Conservation (phyloP, 1,284 basidiomycete genomes). For the Exobasidium cylindrosporum region DNA sequence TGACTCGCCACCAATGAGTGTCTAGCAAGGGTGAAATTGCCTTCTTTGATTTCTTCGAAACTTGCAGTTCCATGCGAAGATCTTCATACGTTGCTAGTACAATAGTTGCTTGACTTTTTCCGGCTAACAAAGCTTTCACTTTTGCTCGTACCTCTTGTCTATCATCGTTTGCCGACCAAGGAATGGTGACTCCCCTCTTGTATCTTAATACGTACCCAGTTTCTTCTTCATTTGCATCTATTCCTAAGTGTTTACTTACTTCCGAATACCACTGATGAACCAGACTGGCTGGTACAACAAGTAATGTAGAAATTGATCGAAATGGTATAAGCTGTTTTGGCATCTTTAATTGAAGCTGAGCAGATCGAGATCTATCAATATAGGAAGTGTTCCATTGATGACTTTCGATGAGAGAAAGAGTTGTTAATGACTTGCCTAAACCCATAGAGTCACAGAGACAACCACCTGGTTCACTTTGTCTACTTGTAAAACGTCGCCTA, state of each 20-base stretch:
- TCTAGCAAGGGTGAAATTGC: constrained; percentile 28
- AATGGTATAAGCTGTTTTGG: constrained; percentile 19
- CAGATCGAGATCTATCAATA: constrained; percentile 29
- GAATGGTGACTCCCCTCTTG: constrained; percentile 21
- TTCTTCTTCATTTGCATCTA: background rate
- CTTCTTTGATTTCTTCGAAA: constrained; percentile 16
- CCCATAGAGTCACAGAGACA: constrained; percentile 42
- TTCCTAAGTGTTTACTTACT: constrained; percentile 33
- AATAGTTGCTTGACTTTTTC: constrained; percentile 22
- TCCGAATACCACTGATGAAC: constrained; percentile 39
- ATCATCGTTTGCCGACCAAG: constrained; percentile 18
- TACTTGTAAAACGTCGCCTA: constrained; percentile 26
- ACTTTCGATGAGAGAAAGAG: constrained; percentile 29
- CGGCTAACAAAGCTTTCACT: constrained; percentile 16
- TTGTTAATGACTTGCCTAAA: constrained; percentile 35
- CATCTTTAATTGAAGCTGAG: constrained; percentile 24
- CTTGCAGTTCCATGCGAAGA: constrained; percentile 25
- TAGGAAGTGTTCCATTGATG: constrained; percentile 23
- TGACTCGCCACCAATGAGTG: constrained; percentile 33
- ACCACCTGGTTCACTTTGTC: constrained; percentile 29
- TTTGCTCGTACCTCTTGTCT: constrained; percentile 18
- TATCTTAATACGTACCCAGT: constrained; percentile 8
- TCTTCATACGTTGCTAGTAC: constrained; percentile 41
- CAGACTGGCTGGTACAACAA: constrained; percentile 34
- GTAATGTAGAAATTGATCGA: constrained; percentile 27